Percentiles rank a stretch among this genome's conserved stretches.
Evolutionary conservation across 2,329 filamentous ascomycete genomes (phyloP).

Genomic region (Lachnellula cervina): DNA sequence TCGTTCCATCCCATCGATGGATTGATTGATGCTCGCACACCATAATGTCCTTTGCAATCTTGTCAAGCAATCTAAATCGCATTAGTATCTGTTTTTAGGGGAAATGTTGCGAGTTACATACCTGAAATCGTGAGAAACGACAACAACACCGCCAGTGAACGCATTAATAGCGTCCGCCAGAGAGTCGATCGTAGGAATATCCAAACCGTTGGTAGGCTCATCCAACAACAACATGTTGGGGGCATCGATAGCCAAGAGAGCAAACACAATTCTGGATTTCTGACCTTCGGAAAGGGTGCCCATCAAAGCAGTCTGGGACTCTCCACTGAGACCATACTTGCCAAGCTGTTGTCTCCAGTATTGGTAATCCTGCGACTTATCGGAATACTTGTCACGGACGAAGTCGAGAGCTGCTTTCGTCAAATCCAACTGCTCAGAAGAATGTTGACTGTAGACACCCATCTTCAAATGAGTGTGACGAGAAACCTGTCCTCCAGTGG

Average conservation of each 20-base stretch:
- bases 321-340: constrained; percentile 86
- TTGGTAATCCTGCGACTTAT: constrained; percentile 94
- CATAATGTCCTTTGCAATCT: constrained; percentile 99
- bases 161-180: constrained; percentile 96
- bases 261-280: constrained; percentile 97
- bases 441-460: constrained; percentile 97
- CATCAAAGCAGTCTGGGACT: constrained; percentile 94
- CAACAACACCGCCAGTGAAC: constrained; percentile 89
- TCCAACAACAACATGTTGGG: constrained; percentile 98
- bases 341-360: constrained; percentile 99
- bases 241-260: constrained; percentile 85
- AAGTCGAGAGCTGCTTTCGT: constrained; percentile 98
- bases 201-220: constrained; percentile 98
- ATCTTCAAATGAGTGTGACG: constrained; percentile 98
- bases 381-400: constrained; percentile 87
- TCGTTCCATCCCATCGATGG: constrained; percentile 79
- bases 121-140: constrained; percentile 99
- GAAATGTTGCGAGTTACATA: constrained; percentile 42
- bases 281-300: constrained; percentile 96
- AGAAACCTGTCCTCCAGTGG: constrained; percentile 74
- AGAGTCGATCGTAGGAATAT: constrained; percentile 97
- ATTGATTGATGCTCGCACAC: constrained; percentile 99
- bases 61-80: constrained; percentile 77
- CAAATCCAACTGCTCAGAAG: constrained; percentile 93
- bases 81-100: constrained; percentile 31